Conservation (phyloP, 148 eudicot species). For the Rhododendron griersonianum region DNA sequence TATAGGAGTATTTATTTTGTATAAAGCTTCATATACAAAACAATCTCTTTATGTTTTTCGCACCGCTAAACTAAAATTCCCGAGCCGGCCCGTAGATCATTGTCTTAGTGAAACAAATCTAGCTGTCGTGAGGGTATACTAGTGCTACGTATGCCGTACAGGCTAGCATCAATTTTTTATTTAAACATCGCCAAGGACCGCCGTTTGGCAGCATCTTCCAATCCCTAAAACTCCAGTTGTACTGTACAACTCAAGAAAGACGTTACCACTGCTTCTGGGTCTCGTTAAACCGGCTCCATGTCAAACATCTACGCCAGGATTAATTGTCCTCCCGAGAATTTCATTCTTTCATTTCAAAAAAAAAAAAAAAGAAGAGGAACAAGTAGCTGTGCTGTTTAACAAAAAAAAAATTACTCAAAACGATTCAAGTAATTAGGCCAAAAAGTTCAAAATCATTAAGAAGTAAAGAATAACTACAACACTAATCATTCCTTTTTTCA, state of each 20-base stretch:
- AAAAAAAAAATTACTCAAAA: neutral
- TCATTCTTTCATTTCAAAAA: neutral
- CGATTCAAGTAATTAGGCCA: neutral
- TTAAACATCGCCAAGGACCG: neutral
- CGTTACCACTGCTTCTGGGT: neutral
- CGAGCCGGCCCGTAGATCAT: neutral
- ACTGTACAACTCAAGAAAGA: neutral
- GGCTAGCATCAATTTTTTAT: neutral
- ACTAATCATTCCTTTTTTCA: neutral
- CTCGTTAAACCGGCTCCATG: neutral
- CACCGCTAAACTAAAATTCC: neutral
- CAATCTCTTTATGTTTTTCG: neutral
- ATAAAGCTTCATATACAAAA: neutral
- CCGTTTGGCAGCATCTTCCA: too few species aligned
- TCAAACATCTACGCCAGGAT: neutral
- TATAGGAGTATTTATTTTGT: neutral
- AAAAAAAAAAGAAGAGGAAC: neutral
- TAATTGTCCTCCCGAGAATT: neutral
- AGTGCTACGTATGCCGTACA: neutral
- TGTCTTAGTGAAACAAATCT: neutral
- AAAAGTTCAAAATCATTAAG: neutral
- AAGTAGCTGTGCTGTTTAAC: neutral
- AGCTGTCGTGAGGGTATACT: neutral
- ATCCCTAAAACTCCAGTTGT: neutral
- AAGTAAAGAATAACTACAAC: neutral